phyloP scores from a whole-genome alignment of 2,329 filamentous ascomycete species.

The Colletotrichum spinosum region DNA sequence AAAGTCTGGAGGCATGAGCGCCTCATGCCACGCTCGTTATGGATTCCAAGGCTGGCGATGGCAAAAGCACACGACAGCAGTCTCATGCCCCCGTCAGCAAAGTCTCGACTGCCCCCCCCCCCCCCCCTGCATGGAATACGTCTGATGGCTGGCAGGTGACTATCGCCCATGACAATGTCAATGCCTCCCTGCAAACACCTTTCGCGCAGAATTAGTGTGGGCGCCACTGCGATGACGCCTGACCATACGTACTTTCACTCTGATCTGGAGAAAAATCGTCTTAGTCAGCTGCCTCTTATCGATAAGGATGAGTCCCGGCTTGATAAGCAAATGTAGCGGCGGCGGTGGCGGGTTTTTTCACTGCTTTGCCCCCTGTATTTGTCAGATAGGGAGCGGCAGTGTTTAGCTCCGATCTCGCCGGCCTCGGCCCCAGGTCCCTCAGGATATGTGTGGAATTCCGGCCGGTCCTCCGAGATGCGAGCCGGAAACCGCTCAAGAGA shows the following conservation, averaged over 20 bases:
- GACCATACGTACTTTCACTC: background rate
- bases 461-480: no score
- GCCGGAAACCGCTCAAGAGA: no score
- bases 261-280: background rate
- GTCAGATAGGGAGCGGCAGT: constrained; percentile 27
- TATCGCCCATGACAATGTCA: constrained; percentile 4
- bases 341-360: background rate
- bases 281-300: constrained; percentile 19
- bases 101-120: background rate
- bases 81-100: constrained; percentile 20
- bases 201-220: background rate
- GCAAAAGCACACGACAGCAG: background rate
- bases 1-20: no score
- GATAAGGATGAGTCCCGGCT: constrained; percentile 7
- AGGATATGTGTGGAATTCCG: background rate
- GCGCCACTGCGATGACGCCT: constrained; percentile 7
- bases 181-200: constrained; percentile 13
- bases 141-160: constrained; percentile 27
- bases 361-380: constrained; percentile 26
- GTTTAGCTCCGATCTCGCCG: constrained; percentile 28
- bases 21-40: no score
- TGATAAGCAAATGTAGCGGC: constrained; percentile 3
- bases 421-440: background rate
- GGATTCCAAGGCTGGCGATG: no score
- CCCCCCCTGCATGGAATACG: constrained; percentile 2